A percentile compares a stretch with the other conserved stretches of the same genome.
Conservation (phyloP, 1,284 basidiomycete species). For the Lentinus polychrous region DNA sequence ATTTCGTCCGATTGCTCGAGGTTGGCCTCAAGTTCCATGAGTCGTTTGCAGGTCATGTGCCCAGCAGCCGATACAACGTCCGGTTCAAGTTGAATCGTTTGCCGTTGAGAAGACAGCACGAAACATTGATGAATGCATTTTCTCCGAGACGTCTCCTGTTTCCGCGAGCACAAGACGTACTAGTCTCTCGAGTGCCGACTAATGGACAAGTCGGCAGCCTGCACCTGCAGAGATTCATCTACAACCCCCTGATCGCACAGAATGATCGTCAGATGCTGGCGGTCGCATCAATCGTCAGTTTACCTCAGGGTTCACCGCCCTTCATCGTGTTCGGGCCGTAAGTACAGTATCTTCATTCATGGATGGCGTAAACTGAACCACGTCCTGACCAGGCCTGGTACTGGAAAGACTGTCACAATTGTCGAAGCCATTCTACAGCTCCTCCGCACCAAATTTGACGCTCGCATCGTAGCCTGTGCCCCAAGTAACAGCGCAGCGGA, state of each 20-base stretch:
- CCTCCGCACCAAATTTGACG: constrained; percentile 31
- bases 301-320: constrained; percentile 39
- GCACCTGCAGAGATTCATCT: constrained; percentile 17
- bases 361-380: neutral
- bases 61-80: constrained; percentile 23
- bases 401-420: constrained; percentile 63
- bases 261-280: constrained; percentile 51
- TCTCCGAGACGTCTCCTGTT: constrained; percentile 34
- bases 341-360: constrained; percentile 21
- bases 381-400: constrained; percentile 41
- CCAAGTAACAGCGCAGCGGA: constrained; percentile 60
- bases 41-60: constrained; percentile 28
- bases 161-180: constrained; percentile 28
- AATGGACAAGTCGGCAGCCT: constrained; percentile 7
- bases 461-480: constrained; percentile 55
- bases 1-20: constrained; percentile 40
- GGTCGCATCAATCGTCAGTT: constrained; percentile 41
- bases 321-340: constrained; percentile 66
- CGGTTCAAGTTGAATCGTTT: constrained; percentile 51
- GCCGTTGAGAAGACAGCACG: constrained; percentile 47
- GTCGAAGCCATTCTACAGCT: constrained; percentile 61
- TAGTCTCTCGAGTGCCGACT: constrained; percentile 8
- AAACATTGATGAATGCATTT: constrained; percentile 42
- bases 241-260: constrained; percentile 37
- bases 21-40: constrained; percentile 47